Base-by-base conservation (phyloP, 306 rosid genomes). In the Senna tora region DNA sequence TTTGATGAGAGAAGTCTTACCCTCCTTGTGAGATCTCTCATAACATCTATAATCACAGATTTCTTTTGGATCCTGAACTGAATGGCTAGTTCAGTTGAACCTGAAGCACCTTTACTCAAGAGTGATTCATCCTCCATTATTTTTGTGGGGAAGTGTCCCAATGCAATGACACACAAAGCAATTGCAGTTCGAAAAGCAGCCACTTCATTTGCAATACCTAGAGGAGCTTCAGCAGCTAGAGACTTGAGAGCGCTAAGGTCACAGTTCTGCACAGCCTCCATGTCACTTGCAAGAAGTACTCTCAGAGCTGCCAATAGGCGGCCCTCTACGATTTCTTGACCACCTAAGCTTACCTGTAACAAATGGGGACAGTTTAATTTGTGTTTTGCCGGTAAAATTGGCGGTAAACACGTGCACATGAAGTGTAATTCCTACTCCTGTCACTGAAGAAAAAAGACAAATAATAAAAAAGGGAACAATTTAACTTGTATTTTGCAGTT, bases 221-320 rank as follows among this genome's bases (percentile, higher is more conserved):
- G 90, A 41, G 99, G 97, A 67, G 97, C 96, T 73, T 89, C 95
- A 19, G 81, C 84, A 60, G 88, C 80, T 45, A 87, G 43, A 46
- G 92, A 94, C 87, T 86, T 78, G 60, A 91, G 91, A 7, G 81
- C 69, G 41, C 77, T 58, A 64, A 91, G 81, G 75, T 91, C 92
- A 76, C 70, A 81, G 70, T 86, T 89, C 65, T 49, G 81, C 36
- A 85, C 95, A 33, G 69, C 55, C 72, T 83, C 86, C 76, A 21
- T 25, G 45, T 89, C 73, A 28, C 65, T 80, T 10, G 91, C 73
- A 21, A 87, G 93, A 34, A 94, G 81, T 30, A 82, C 90, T 79
- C 98, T 82, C 57, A 94, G 56, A 36, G 96, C 98, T 13, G 97
- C 97, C 86, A 94, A 67, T 32, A 94, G 86, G 62, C 98, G 95